Evolutionary conservation across 1,139 yeast genomes (phyloP).

Genomic region (Hyphopichia buzzinii): DNA sequence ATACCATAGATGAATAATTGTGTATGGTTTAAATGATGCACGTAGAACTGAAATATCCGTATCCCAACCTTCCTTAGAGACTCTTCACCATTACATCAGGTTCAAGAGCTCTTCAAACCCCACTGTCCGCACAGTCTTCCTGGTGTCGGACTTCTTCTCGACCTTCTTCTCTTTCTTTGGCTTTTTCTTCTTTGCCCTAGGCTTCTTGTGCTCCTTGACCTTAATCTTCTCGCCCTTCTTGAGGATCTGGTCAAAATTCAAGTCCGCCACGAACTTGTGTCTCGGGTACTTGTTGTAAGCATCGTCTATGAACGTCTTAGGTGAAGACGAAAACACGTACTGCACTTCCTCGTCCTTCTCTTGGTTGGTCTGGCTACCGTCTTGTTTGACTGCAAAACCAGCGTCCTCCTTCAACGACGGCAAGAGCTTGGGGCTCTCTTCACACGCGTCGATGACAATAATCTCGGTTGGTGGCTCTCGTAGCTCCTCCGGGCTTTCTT

Average conservation of each 20-base stretch:
- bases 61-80: too few relatives aligned
- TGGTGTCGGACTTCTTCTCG: neutral
- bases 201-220: neutral
- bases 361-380: too few relatives aligned
- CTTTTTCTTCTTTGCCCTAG: neutral
- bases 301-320: conserved; percentile 21
- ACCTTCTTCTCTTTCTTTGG: neutral
- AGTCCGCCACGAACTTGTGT: conserved; percentile 24
- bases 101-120: conserved; percentile 2
- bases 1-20: too few relatives aligned
- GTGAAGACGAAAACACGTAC: conserved; percentile 22
- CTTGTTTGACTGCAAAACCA: conserved; percentile 5
- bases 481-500: conserved; percentile 12
- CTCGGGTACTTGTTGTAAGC: conserved; percentile 19
- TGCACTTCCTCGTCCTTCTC: conserved; percentile 13
- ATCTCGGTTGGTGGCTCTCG: conserved; percentile 15
- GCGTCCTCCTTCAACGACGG: conserved; percentile 15
- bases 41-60: too few relatives aligned
- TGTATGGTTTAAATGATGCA: too few relatives aligned
- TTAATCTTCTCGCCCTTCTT: conserved; percentile 15
- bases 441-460: conserved; percentile 26
- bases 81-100: too few relatives aligned
- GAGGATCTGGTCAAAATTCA: conserved; percentile 24
- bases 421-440: conserved; percentile 9
- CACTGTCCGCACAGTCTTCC: conserved; percentile 2